Conservation (phyloP, 352 stramenopile species). For the Phytophthora cajani region DNA sequence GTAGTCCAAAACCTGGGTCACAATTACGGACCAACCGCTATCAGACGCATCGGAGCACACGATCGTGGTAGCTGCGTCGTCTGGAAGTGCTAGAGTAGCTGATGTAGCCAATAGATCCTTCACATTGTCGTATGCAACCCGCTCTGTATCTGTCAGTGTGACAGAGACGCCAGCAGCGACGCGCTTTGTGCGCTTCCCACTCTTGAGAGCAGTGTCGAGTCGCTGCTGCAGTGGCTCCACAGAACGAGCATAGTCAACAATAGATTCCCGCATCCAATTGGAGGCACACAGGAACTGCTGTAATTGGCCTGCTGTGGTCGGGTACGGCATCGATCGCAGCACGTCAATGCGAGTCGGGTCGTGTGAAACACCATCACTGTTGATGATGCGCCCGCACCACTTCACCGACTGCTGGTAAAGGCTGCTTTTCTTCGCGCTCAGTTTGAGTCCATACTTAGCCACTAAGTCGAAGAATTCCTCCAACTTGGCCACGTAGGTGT, state of each 20-base stretch:
- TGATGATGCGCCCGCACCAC: not conserved
- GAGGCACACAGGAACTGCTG: not conserved
- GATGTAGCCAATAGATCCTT: too few species aligned
- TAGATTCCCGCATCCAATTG: too few species aligned
- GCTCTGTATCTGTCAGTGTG: too few species aligned
- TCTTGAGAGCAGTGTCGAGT: too few species aligned
- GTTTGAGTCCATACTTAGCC: not conserved
- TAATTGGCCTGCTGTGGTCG: too few species aligned
- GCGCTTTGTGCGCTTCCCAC: too few species aligned
- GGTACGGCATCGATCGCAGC: not conserved
- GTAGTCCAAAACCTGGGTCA: not conserved
- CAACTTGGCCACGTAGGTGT: not conserved
- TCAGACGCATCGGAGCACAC: slow-evolving; percentile 3
- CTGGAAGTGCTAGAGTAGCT: too few species aligned
- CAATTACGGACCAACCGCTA: not conserved
- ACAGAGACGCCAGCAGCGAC: too few species aligned
- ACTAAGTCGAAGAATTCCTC: not conserved
- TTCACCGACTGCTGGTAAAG: not conserved
- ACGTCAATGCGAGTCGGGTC: not conserved
- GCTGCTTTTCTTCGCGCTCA: not conserved
- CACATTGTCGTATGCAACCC: too few species aligned
- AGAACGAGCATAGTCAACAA: too few species aligned
- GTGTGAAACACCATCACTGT: not conserved
- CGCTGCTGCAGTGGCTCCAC: too few species aligned
- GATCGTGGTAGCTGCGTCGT: not conserved